Base-by-base conservation (phyloP, 2,329 filamentous ascomycete genomes). In the Onygenales sp. region DNA sequence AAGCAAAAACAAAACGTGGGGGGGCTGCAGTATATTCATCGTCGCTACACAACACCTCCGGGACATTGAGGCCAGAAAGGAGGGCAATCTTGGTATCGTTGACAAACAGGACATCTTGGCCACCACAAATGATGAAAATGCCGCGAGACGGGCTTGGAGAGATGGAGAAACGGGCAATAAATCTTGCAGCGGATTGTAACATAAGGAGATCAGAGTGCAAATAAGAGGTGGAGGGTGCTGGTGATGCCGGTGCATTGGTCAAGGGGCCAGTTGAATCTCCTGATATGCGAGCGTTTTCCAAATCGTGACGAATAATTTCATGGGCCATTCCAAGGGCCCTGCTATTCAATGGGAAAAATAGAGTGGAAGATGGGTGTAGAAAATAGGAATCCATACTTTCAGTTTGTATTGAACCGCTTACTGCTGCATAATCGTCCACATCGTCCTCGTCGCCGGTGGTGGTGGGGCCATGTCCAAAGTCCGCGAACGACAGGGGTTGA, bases 381-480 rank as follows among this genome's bases (percentile, higher is more conserved):
- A 56, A 56, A 58, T 39, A 32, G 21, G 33, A n/a, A 46, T 54
- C 32, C 57, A 57, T 58, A 58, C 57, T 58, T 52, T 57, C 57
- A 10, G 53, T 54, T 39, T 58, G 55, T 49, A 54, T 53, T 31
- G 53, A 54, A 7, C 47, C 21, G 13, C 45, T 54, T 40, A 51
- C 46, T 32, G 33, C 37, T 33, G 53, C 51, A 17, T 49, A 11
- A 9, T 54, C 49, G 27, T 51, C 53, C 33, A 34, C 46, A 32
- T 50, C 49, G n/a, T 51, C 32, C 17, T 51, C 55, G 6, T 44
- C 46, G 39, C 45, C n/a, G 6, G 54, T 53, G 21, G 31, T 14
- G 11, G 21, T 10, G 32, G 40, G 13, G 14, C 3, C 40, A 32
- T 32, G 11, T 17, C 36, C 17, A 32, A 40, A 32, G 21, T 32